Conservation (phyloP, 495 filamentous ascomycete species). For the Xylaria grammica region DNA sequence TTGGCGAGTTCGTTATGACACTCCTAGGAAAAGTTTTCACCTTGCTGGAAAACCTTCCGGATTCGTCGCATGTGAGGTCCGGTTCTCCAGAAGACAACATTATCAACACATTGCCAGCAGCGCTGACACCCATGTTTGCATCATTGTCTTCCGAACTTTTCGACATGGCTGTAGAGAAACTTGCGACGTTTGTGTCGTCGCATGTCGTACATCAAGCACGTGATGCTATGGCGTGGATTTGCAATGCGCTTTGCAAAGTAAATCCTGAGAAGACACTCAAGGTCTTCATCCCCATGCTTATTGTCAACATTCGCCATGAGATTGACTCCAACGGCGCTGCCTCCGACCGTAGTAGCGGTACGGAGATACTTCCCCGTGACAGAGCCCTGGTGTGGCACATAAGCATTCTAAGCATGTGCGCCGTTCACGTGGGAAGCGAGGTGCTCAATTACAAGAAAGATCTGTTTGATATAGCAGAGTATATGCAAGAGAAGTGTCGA, state of each 20-base stretch:
- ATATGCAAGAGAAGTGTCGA: conserved; percentile 93
- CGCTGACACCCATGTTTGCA: conserved; percentile 88
- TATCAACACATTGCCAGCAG: conserved; percentile 92
- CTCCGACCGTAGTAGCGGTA: conserved; percentile 89
- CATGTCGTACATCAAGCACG: conserved; percentile 97
- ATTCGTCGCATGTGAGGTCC: conserved; percentile 81
- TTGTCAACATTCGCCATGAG: conserved; percentile 90
- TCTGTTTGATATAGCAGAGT: conserved; percentile 87
- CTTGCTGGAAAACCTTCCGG: conserved; percentile 91
- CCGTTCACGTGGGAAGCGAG: conserved; percentile 91
- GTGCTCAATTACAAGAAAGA: conserved; percentile 87
- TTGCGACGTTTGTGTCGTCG: conserved; percentile 88
- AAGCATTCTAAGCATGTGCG: conserved; percentile 97
- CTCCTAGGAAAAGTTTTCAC: conserved; percentile 95
- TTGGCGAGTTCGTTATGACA: conserved; percentile 88
- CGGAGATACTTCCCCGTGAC: conserved; percentile 91
- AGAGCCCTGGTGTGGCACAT: conserved; percentile 95
- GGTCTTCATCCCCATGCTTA: conserved; percentile 85
- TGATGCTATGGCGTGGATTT: conserved; percentile 99
- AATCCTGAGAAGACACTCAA: conserved; percentile 91
- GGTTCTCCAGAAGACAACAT: conserved; percentile 96
- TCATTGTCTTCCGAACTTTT: conserved; percentile 93
- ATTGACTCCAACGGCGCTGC: conserved; percentile 98
- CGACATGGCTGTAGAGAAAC: conserved; percentile 87
- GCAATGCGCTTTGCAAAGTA: conserved; percentile 92